Conservation (phyloP, 2,329 filamentous ascomycete species). For the Blastomyces emzantsi region DNA sequence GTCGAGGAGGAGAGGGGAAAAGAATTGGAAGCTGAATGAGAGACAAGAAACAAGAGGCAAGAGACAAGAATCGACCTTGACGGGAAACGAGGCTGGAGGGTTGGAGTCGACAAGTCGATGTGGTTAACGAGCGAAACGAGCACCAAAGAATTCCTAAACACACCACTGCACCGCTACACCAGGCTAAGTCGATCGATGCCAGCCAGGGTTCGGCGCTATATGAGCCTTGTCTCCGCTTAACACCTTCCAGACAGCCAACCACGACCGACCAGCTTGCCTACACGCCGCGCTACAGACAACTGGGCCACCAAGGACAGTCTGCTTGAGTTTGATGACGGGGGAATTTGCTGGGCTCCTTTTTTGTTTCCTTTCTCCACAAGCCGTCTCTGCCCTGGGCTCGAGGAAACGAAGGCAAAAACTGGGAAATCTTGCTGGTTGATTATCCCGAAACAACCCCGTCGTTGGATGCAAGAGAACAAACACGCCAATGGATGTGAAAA, state of each 20-base stretch:
- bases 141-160: no score
- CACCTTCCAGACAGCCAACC: background rate
- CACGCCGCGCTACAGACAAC: background rate
- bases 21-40: background rate
- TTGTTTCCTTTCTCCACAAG: background rate
- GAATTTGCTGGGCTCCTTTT: background rate
- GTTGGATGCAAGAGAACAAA: background rate
- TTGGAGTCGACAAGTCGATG: background rate
- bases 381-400: background rate
- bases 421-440: background rate
- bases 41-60: background rate
- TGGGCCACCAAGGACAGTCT: background rate
- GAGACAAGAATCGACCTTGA: background rate
- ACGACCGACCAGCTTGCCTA: background rate
- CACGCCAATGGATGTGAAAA: background rate
- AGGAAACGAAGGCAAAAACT: background rate
- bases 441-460: background rate
- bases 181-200: background rate
- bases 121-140: background rate
- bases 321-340: background rate
- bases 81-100: background rate
- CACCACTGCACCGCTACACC: background rate
- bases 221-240: background rate
- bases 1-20: background rate
- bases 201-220: background rate